Evolutionary conservation across 2,329 filamentous ascomycete species (phyloP), one percentile per base, ranked within the genome.

Genomic region (Exophiala dermatitidis): DNA sequence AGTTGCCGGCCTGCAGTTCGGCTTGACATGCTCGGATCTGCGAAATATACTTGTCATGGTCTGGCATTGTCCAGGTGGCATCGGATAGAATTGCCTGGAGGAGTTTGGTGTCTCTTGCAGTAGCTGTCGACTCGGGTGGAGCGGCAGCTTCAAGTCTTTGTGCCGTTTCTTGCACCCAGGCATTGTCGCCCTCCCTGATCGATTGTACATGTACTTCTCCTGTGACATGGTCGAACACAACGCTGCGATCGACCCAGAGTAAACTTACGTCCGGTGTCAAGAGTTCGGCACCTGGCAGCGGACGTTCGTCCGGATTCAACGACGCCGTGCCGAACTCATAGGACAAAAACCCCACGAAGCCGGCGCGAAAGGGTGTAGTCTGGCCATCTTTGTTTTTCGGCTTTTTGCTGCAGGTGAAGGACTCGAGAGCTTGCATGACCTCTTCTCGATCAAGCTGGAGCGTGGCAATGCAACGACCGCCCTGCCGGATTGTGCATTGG

Each of bases 301-400:
- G 50, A 83, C 82, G 12, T 77, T 81, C 59, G 46, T 68, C 65
- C n/a, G 59, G 46, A 32, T 56, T 49, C 36, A 63, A 53, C 31
- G 57, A 56, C 7, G 77, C 73, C 1, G 94, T 72, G 0, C 88
- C 88, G 66, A 90, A 81, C 67, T 95, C 90, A 56, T 95, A 95
- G 0, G 87, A 89, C 47, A 89, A 78, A 63, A 85, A 94, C 0
- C 90, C 90, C 71, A 95, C 81, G 54, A 95, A 83, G 0, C 90
- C 90, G 48, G 88, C 90, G 69, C 87, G 82, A 66, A 95, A 95
- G 0, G 86, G 74, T 19, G 72, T 64, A 1, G 69, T 40, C 28
- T 19, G 28, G 3, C 46, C 37, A 31, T 50, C 52, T n/a, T 47
- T 28, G 9, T 48, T 46, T 33, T 42, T 46, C n/a, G 30, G 34